Base-by-base conservation (phyloP, 2,329 filamentous ascomycete species). In the Fusarium sp. region DNA sequence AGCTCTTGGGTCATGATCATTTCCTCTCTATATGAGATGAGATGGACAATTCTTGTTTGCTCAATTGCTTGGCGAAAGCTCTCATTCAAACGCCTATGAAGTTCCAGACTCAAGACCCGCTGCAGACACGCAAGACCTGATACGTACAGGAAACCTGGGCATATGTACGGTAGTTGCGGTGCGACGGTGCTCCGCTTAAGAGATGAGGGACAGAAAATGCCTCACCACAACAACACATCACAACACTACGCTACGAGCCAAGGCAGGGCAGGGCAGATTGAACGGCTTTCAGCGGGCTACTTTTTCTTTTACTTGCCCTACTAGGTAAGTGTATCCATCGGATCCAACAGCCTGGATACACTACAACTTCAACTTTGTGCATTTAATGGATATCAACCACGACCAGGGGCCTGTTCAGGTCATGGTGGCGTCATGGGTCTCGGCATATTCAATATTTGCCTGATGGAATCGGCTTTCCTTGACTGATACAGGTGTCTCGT, bases 61-160 rank as follows among this genome's bases (percentile, higher is more conserved):
- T 59, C 59, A 54, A 58, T 50, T 48, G 59, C 72, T 66, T 66
- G 66, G 68, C 66, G 51, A 63, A 66, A 60, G 48, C 62, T 67
- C 61, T 51, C 50, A 49, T 55, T 18, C 18, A 38, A 44, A 72
- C 39, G 44, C 51, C 66, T 56, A 55, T 50, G 48, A 63, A 49
- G 68, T 72, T 73, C 62, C 40, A 70, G 67, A 70, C 67, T 68
- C 63, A 31, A 60, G 67, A 65, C 72, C 72, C 62, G 68, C 65
- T 33, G 58, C 56, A 45, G 46, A 10, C 28, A 31, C 40, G 52
- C 56, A 58, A 55, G 38, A 48, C 53, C 68, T 59, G 63, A 63
- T 57, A 63, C 56, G 33, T 58, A 52, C 62, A 55, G 24, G 17
- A 22, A 33, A 36, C 43, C 40, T 46, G 56, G 56, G 43, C 43